phyloP scores from a whole-genome alignment of 768 basidiomycete species.

The Hydnum rufescens region DNA sequence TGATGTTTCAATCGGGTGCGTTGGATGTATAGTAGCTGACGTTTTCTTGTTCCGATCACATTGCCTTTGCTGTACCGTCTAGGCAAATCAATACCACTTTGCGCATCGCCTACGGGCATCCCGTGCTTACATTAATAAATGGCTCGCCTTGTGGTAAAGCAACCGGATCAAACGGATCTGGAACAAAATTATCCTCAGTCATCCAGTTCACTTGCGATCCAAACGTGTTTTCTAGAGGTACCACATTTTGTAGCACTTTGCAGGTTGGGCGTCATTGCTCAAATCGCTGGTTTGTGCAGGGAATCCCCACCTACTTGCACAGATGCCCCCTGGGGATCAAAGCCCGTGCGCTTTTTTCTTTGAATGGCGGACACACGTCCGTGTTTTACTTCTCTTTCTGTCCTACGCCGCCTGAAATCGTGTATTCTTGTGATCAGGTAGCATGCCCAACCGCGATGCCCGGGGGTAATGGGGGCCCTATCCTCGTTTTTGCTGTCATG shows the following conservation, averaged over 20 bases:
- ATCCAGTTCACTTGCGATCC: conserved; percentile 65
- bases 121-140: conserved; percentile 35
- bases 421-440: too few species aligned
- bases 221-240: conserved; percentile 37
- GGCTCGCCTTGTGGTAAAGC: conserved; percentile 46
- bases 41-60: conserved; percentile 9
- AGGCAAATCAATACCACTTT: conserved; percentile 50
- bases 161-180: conserved; percentile 10
- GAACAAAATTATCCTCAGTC: conserved; percentile 37
- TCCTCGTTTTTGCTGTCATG: conserved; percentile 38
- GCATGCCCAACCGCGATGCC: conserved; percentile 51
- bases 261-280: not conserved
- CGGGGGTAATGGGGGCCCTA: conserved; percentile 29
- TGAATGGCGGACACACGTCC: conserved; percentile 69
- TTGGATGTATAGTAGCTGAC: not conserved
- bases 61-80: not conserved
- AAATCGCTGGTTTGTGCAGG: conserved; percentile 21
- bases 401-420: not conserved
- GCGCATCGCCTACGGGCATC: conserved; percentile 28
- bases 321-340: conserved; percentile 48
- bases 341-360: conserved; percentile 57
- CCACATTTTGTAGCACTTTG: conserved; percentile 7
- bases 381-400: conserved; percentile 11
- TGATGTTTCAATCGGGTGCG: conserved; percentile 56
- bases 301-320: conserved; percentile 36